Evolutionary conservation across 1,284 basidiomycete species (phyloP).

Genomic region (Schizophyllum commune): DNA sequence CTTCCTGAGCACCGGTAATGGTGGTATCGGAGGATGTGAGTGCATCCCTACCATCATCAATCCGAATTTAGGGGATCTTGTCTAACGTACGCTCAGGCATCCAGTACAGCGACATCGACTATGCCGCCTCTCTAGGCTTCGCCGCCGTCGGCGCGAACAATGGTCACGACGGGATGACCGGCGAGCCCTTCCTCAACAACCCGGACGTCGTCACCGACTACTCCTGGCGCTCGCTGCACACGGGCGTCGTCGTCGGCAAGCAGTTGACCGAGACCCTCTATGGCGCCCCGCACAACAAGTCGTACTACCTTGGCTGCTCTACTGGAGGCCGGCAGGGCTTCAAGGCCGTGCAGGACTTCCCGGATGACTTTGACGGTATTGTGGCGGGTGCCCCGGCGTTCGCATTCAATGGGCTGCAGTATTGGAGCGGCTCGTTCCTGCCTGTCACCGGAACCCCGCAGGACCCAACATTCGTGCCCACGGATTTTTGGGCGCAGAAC

Average conservation of each 20-base stretch:
- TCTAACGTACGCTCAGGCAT: slow-evolving; percentile 14
- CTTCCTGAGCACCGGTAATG: slow-evolving; percentile 17
- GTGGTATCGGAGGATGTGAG: slow-evolving; percentile 19
- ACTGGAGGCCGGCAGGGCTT: slow-evolving; percentile 22
- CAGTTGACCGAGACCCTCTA: slow-evolving; percentile 18
- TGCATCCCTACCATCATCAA: background rate
- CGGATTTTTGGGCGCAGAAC: slow-evolving; percentile 11
- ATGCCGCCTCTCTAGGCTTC: slow-evolving; percentile 16
- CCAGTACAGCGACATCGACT: slow-evolving; percentile 16
- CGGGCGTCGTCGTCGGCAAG: slow-evolving; percentile 18
- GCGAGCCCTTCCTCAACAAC: slow-evolving; percentile 15
- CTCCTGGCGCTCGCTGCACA: slow-evolving; percentile 20
- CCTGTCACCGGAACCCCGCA: slow-evolving; percentile 4
- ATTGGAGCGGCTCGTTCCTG: slow-evolving; percentile 6
- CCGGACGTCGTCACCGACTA: slow-evolving; percentile 21
- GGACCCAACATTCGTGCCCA: slow-evolving; percentile 11
- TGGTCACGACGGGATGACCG: slow-evolving; percentile 21
- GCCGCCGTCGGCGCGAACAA: slow-evolving; percentile 21
- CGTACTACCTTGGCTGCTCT: slow-evolving; percentile 24
- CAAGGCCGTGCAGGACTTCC: slow-evolving; percentile 16
- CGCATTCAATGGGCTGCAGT: slow-evolving; percentile 14
- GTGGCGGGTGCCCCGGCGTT: slow-evolving; percentile 23
- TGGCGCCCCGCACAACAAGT: slow-evolving; percentile 9
- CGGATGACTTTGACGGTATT: slow-evolving; percentile 26
- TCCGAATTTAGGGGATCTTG: background rate